These are phyloP conservation scores for Penicillium coprophilum DNA, from an alignment of 495 filamentous ascomycete genomes.

Conservation along the genomic window DNA sequence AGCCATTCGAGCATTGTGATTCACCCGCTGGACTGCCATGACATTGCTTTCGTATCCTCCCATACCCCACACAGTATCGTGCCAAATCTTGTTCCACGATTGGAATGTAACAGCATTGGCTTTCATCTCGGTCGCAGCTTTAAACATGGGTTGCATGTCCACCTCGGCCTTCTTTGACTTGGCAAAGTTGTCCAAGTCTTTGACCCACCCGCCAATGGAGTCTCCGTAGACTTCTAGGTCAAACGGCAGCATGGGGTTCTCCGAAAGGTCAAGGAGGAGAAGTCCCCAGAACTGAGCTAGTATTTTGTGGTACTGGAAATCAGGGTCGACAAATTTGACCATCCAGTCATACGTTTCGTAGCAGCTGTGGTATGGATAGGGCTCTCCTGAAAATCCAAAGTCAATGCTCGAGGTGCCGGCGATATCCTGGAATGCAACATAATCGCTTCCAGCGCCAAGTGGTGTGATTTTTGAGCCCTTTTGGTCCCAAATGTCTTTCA, in stretches of 20 bases:
- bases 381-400: slow-evolving; percentile 69
- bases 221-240: slow-evolving; percentile 76
- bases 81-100: slow-evolving; percentile 72
- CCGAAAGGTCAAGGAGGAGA: slow-evolving; percentile 80
- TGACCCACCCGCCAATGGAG: slow-evolving; percentile 58
- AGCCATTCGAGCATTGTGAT: slow-evolving; percentile 70
- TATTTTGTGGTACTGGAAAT: slow-evolving; percentile 75
- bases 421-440: slow-evolving; percentile 88
- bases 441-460: slow-evolving; percentile 81
- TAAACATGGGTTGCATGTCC: slow-evolving; percentile 56
- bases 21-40: slow-evolving; percentile 61
- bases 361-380: slow-evolving; percentile 77
- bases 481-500: slow-evolving; percentile 75
- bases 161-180: slow-evolving; percentile 52
- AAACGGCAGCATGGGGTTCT: slow-evolving; percentile 78
- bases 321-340: slow-evolving; percentile 72
- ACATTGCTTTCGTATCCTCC: slow-evolving; percentile 69
- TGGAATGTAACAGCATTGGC: slow-evolving; percentile 63
- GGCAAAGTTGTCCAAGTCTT: slow-evolving; percentile 66
- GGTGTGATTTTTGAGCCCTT: slow-evolving; percentile 57
- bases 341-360: slow-evolving; percentile 92
- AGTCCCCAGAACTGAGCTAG: slow-evolving; percentile 79
- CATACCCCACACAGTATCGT: slow-evolving; percentile 59
- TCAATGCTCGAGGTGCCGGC: slow-evolving; percentile 91
- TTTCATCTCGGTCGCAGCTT: slow-evolving; percentile 60